Percentiles rank a stretch among this genome's conserved stretches.
phyloP scores from a whole-genome alignment of 192 early-diverging fungal species.

The Anaeromyces robustus region DNA sequence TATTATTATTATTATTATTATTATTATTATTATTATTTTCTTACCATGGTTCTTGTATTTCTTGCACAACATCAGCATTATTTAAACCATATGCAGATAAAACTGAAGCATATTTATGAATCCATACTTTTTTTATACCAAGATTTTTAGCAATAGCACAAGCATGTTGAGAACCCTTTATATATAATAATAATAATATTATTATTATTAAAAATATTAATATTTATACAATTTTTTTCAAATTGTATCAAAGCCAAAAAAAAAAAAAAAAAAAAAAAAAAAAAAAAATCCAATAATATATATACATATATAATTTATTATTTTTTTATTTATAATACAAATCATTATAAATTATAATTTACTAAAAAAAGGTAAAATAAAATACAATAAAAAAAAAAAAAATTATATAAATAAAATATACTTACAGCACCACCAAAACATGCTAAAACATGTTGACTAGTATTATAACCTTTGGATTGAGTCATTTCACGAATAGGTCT shows the following conservation, averaged over 20 bases:
- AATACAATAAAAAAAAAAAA: neutral
- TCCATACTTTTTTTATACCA: constrained; percentile 69
- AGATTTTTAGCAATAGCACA: constrained; percentile 78
- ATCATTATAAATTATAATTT: too few relatives aligned
- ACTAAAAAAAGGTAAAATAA: too few relatives aligned
- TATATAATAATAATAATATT: neutral
- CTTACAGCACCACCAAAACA: constrained; percentile 78
- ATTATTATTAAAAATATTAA: neutral
- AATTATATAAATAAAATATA: too few relatives aligned
- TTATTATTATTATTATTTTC: neutral
- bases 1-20: neutral
- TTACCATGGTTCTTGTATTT: constrained; percentile 69
- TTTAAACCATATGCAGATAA: constrained; percentile 85
- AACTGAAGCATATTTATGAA: constrained; percentile 79
- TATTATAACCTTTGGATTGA: constrained; percentile 81
- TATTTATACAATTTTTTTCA: too few relatives aligned
- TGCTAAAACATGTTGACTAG: constrained; percentile 63
- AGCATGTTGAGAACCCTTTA: constrained; percentile 77
- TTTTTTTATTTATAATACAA: too few relatives aligned
- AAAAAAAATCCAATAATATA: too few relatives aligned
- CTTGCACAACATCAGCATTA: constrained; percentile 82
- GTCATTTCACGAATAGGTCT: constrained; percentile 83
- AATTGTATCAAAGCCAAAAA: too few relatives aligned
- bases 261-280: neutral
- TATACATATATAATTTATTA: too few relatives aligned